These are phyloP conservation scores for Strobilomyces echinocephalus DNA, from an alignment of 768 basidiomycete genomes.

Conservation along the genomic window DNA sequence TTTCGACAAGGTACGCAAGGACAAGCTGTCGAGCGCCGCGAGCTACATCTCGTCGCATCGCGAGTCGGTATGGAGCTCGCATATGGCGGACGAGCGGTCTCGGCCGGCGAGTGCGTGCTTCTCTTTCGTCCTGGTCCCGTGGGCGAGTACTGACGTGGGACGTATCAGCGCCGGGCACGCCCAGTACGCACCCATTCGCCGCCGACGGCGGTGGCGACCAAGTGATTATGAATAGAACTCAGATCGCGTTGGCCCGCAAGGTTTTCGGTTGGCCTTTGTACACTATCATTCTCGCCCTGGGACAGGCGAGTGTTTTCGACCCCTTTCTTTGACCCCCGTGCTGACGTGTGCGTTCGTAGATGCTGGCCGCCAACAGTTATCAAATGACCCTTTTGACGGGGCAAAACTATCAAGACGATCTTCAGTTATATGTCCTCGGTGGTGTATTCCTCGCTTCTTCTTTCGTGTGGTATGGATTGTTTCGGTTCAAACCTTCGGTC, in stretches of 20 bases:
- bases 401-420: slow-evolving; percentile 71
- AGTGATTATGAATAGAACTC: slow-evolving; percentile 76
- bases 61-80: slow-evolving; percentile 79
- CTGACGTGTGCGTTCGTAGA: slow-evolving; percentile 35
- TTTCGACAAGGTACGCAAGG: slow-evolving; percentile 86
- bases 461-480: slow-evolving; percentile 84
- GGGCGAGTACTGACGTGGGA: background rate
- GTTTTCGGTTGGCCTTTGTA: slow-evolving; percentile 87
- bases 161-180: slow-evolving; percentile 36
- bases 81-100: slow-evolving; percentile 55
- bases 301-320: slow-evolving; percentile 49
- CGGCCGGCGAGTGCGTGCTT: slow-evolving; percentile 66
- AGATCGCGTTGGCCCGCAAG: slow-evolving; percentile 78
- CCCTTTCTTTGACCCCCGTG: background rate
- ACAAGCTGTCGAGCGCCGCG: slow-evolving; percentile 79
- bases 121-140: background rate
- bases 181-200: slow-evolving; percentile 48
- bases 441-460: slow-evolving; percentile 83
- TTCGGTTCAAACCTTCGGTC: slow-evolving; percentile 82
- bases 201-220: slow-evolving; percentile 51
- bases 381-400: slow-evolving; percentile 90
- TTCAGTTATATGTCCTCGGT: slow-evolving; percentile 89
- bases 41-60: slow-evolving; percentile 74
- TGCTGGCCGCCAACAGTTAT: slow-evolving; percentile 90
- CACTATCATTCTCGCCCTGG: slow-evolving; percentile 80